phyloP scores from a whole-genome alignment of 257 asterid species.

The Gentiana straminea region DNA sequence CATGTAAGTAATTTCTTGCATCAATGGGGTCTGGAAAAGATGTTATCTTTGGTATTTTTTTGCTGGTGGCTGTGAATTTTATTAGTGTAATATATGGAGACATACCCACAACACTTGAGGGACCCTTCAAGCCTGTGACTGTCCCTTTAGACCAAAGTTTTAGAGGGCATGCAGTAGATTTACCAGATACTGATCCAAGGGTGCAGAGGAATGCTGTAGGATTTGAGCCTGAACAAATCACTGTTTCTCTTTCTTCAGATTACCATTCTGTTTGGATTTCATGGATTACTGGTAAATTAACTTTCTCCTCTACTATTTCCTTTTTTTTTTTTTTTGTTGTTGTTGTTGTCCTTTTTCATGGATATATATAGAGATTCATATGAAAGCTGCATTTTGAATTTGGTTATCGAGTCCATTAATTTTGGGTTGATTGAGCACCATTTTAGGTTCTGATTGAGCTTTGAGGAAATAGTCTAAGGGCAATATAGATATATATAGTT shows the following conservation, averaged over 20 bases:
- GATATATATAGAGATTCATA: too few relatives aligned
- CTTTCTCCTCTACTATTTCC: neutral
- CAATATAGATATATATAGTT: too few relatives aligned
- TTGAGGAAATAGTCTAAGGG: too few relatives aligned
- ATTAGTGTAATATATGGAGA: slow-evolving; percentile 14
- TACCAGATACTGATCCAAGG: slow-evolving; percentile 75
- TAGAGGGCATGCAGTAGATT: slow-evolving; percentile 73
- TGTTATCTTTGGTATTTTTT: slow-evolving; percentile 8
- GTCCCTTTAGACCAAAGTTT: slow-evolving; percentile 53
- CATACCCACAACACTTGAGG: slow-evolving; percentile 76
- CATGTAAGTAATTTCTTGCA: slow-evolving; percentile 4
- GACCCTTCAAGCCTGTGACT: slow-evolving; percentile 80
- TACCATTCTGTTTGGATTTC: slow-evolving; percentile 82
- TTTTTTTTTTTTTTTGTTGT: neutral
- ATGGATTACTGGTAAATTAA: slow-evolving; percentile 70
- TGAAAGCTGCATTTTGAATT: too few relatives aligned
- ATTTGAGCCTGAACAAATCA: slow-evolving; percentile 79
- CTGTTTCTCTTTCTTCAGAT: slow-evolving; percentile 67
- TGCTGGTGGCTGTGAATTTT: slow-evolving; percentile 18
- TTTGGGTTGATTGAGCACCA: too few relatives aligned
- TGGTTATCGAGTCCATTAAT: too few relatives aligned
- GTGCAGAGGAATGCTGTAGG: slow-evolving; percentile 58
- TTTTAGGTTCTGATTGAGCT: too few relatives aligned
- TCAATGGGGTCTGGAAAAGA: slow-evolving; percentile 13
- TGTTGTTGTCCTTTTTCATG: too few relatives aligned